These are phyloP conservation scores for Lasiodiplodia sp. DNA, from an alignment of 2,329 filamentous ascomycete species.

Conservation along the genomic window DNA sequence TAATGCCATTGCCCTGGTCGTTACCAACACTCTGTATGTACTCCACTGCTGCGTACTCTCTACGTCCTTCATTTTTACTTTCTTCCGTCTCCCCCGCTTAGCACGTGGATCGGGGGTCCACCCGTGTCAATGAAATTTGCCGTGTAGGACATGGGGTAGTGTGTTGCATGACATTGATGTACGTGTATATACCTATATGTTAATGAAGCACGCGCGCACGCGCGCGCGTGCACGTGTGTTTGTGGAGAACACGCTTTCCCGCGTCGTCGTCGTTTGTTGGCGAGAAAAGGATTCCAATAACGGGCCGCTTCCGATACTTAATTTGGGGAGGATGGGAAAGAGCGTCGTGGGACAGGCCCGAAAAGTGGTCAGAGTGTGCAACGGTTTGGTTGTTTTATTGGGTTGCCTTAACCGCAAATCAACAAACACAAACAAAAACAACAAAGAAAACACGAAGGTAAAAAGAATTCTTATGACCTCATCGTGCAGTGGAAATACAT, in stretches of 20 bases:
- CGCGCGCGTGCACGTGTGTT: background rate
- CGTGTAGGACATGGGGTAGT: background rate
- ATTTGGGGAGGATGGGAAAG: background rate
- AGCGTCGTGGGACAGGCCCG: background rate
- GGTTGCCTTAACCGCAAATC: constrained; percentile 19
- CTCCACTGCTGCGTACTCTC: background rate
- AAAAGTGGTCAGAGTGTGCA: background rate
- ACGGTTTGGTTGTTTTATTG: constrained; percentile 1
- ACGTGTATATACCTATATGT: background rate
- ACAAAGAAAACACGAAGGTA: background rate
- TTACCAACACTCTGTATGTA: background rate
- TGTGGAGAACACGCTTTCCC: background rate
- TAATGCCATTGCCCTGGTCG: background rate
- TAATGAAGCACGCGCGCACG: background rate
- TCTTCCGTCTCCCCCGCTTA: background rate
- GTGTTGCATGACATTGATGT: background rate
- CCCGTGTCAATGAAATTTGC: background rate
- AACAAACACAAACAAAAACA: background rate
- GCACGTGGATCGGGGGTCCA: background rate
- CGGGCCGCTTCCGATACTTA: constrained; percentile 6
- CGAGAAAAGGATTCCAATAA: background rate
- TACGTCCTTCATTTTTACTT: background rate
- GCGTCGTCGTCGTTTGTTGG: background rate
- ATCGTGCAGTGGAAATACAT: background rate
- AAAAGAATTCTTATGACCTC: background rate